Evolutionary conservation across 1,284 basidiomycete genomes (phyloP).

Genomic region (Psilocybe mexicana): DNA sequence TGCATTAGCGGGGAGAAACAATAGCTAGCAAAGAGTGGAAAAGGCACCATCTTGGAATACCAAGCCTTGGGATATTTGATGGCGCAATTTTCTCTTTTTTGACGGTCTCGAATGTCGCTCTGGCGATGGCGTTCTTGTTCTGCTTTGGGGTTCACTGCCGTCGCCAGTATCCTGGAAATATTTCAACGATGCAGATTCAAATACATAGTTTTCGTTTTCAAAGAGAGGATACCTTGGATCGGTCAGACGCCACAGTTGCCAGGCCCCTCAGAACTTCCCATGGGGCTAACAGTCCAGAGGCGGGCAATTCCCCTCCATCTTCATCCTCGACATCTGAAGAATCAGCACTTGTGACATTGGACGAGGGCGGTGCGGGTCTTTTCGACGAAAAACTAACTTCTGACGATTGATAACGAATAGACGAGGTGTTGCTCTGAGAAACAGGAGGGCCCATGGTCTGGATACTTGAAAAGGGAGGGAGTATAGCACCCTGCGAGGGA

Average conservation of each 20-base stretch:
- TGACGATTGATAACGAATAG: constrained; percentile 54
- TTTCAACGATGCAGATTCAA: constrained; percentile 5
- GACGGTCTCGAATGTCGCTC: constrained; percentile 63
- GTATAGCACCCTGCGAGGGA: constrained; percentile 45
- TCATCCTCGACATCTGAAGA: constrained; percentile 77
- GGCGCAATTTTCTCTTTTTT: constrained; percentile 71
- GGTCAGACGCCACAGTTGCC: constrained; percentile 76
- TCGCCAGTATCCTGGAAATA: constrained; percentile 67
- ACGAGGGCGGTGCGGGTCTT: constrained; percentile 57
- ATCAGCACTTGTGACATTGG: constrained; percentile 70
- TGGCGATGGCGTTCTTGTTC: constrained; percentile 68
- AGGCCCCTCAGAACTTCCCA: constrained; percentile 81
- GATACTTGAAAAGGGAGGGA: constrained; percentile 73
- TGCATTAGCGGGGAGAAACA: constrained; percentile 18
- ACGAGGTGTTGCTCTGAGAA: constrained; percentile 51
- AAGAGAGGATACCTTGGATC: constrained; percentile 59
- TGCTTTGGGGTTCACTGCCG: constrained; percentile 71
- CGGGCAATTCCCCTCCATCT: constrained; percentile 74
- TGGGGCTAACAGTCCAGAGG: constrained; percentile 77
- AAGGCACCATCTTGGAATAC: constrained; percentile 68
- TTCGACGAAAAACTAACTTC: constrained; percentile 51
- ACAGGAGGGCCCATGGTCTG: constrained; percentile 56
- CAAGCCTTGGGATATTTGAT: constrained; percentile 46
- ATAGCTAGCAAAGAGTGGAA: constrained; percentile 13
- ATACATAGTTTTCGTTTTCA: neutral